Evolutionary conservation across 2,329 filamentous ascomycete genomes (phyloP).

Genomic region (Ascochyta clinopodiicola): DNA sequence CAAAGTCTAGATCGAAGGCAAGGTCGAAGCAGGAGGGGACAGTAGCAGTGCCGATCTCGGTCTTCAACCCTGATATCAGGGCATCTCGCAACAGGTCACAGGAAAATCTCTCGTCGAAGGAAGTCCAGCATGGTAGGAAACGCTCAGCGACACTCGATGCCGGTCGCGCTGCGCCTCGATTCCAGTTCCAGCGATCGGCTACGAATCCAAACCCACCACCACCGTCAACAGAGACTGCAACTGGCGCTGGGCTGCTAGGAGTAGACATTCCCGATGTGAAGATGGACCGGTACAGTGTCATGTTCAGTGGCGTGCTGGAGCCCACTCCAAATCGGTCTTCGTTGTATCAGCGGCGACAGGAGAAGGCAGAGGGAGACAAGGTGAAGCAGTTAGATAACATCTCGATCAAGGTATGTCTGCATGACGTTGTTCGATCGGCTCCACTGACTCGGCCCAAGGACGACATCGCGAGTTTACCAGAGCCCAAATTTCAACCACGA

Average conservation of each 20-base stretch:
- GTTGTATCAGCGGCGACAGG: conserved; percentile 45
- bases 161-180: conserved; percentile 5
- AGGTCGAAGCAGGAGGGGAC: conserved; percentile 22
- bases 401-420: conserved; percentile 39
- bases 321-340: conserved; percentile 34
- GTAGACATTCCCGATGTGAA: conserved; percentile 81
- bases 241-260: conserved; percentile 58
- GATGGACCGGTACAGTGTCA: conserved; percentile 90
- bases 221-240: background rate
- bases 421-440: background rate
- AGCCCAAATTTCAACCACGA: conserved; percentile 33
- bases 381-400: conserved; percentile 43
- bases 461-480: conserved; percentile 22
- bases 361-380: conserved; percentile 43
- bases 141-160: conserved; percentile 15
- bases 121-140: conserved; percentile 27
- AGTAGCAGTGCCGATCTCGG: conserved; percentile 32
- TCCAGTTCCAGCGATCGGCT: conserved; percentile 20
- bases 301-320: conserved; percentile 81
- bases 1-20: conserved; percentile 11
- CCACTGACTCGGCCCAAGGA: conserved; percentile 23
- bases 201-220: conserved; percentile 25
- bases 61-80: conserved; percentile 40
- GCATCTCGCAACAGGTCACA: conserved; percentile 37
- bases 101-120: conserved; percentile 22